A percentile compares a stretch with the other conserved stretches of the same genome.
Evolutionary conservation across 495 filamentous ascomycete species (phyloP).

Genomic region (Jackrogersella minutella): DNA sequence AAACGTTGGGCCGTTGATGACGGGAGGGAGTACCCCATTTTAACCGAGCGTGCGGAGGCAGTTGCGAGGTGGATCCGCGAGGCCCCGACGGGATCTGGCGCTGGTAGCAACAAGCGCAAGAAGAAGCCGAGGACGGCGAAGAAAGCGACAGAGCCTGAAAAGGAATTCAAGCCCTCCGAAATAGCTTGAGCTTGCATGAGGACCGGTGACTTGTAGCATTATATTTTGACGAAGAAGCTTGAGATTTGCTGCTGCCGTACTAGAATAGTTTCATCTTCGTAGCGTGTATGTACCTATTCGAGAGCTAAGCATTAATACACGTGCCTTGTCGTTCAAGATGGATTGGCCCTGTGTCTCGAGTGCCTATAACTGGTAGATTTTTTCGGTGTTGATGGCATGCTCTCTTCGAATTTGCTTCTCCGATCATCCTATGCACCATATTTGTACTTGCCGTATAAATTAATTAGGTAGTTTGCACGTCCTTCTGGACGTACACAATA

Average conservation of each 20-base stretch:
- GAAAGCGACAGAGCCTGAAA: conserved; percentile 26
- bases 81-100: conserved; percentile 56
- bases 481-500: too few relatives aligned
- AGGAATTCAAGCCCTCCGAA: conserved; percentile 10
- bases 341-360: background rate
- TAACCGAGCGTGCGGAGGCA: conserved; percentile 71
- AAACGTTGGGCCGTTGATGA: conserved; percentile 72
- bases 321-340: background rate
- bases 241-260: background rate
- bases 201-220: background rate
- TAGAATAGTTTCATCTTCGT: conserved; percentile 9
- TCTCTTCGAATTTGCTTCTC: background rate
- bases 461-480: too few relatives aligned
- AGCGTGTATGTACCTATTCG: background rate
- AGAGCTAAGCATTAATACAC: background rate
- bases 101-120: conserved; percentile 48
- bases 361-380: background rate
- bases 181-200: conserved; percentile 3
- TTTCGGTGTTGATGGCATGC: too few relatives aligned
- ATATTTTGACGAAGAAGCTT: background rate
- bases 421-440: too few relatives aligned
- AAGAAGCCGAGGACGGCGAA: conserved; percentile 50
- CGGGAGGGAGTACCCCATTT: conserved; percentile 71
- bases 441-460: too few relatives aligned
- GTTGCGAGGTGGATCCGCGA: conserved; percentile 75